Base-by-base conservation (phyloP, 2,329 filamentous ascomycete genomes). In the Ascomycota sp. region DNA sequence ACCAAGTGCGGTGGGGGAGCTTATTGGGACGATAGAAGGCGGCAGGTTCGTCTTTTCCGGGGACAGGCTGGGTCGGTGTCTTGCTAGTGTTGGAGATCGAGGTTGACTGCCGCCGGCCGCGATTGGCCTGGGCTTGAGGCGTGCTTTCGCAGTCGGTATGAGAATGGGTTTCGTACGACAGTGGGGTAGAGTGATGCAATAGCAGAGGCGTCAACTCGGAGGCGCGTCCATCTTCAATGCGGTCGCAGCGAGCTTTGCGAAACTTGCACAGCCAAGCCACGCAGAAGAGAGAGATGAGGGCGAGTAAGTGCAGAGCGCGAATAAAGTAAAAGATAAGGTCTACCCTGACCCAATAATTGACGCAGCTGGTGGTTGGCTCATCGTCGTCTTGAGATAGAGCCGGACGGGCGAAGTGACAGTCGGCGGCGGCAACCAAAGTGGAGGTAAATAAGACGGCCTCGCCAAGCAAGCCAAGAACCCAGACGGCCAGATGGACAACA, bases 21-120 rank as follows among this genome's bases (percentile, higher is more conserved):
- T 81, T 86, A 28, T 77, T 76, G 2, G 84, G 84, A 43, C 86
- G 76, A 52, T 91, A 91, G 62, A 92, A 95, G 6, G 79, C 81
- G 8, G 76, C 72, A 21, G 71, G 69, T 34, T 71, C 67, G 37
- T 81, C 75, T 39, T 59, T 60, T 28, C 44, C 46, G n/a, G 43
- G 37, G 37, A 35, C 41, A 27, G 38, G 36, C 38, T 31, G 51
- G 43, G 36, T 55, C 43, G 41, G 36, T 4, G 45, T 34, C 37
- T 47, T 53, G 30, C 55, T 54, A 9, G 7, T 33, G 13, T 7
- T 13, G 35, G 59, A 57, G 31, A 52, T 56, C 12, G 52, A 56
- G 27, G 51, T 50, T 25, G 53, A 54, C 29, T 51, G 47, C 25
- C 50, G 47, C 33, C 52, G 52, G 35, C 52, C 49, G 34, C 51